phyloP scores from a whole-genome alignment of 306 rosid genomes.

The Glycine soja region DNA sequence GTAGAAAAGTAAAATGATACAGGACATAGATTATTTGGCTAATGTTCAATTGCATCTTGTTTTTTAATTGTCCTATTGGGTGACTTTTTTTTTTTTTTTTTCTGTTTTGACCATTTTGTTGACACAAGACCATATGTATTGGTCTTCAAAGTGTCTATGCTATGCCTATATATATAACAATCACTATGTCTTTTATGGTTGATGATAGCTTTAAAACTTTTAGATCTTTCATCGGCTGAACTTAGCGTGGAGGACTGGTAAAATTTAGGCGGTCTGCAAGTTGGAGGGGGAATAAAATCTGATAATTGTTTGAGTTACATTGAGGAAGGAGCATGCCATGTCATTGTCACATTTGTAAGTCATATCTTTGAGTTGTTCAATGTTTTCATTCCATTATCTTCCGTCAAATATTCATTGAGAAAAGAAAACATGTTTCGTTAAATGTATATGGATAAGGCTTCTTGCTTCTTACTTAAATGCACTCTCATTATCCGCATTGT shows the following conservation, averaged over 20 bases:
- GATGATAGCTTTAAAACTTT: constrained; percentile 60
- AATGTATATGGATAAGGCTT: constrained; percentile 17
- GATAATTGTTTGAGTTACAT: constrained; percentile 80
- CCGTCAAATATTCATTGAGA: constrained; percentile 15
- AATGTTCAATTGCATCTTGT: background rate
- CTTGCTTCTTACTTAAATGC: constrained; percentile 13
- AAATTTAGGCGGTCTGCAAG: constrained; percentile 85
- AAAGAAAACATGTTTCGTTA: constrained; percentile 8
- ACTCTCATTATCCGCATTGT: background rate
- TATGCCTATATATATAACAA: background rate
- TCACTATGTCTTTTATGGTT: constrained; percentile 39
- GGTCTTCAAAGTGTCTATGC: background rate
- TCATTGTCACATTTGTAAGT: constrained; percentile 92
- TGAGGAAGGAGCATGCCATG: constrained; percentile 92
- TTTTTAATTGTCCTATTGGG: no score
- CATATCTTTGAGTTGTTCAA: constrained; percentile 6
- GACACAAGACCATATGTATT: background rate
- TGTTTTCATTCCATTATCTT: constrained; percentile 21
- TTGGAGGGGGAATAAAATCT: constrained; percentile 95
- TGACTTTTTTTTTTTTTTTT: background rate
- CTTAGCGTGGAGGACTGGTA: constrained; percentile 68
- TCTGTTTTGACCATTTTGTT: background rate
- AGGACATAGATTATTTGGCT: background rate
- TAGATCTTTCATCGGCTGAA: constrained; percentile 71
- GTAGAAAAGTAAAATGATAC: background rate